These are phyloP conservation scores for Pythium dissimile DNA, from an alignment of 352 stramenopile species.

Conservation along the genomic window DNA sequence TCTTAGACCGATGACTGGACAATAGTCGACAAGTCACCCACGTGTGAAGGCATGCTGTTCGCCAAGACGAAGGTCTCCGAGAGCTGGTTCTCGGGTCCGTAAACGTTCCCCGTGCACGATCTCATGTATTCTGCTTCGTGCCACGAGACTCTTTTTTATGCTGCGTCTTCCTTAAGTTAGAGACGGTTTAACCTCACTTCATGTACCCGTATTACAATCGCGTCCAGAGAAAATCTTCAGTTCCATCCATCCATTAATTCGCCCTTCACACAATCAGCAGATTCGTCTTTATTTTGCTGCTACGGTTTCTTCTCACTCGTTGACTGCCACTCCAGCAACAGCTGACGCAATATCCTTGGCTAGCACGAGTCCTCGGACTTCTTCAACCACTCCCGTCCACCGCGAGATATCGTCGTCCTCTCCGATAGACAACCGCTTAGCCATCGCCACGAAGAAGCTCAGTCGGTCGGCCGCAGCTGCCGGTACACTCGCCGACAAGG, in stretches of 20 bases:
- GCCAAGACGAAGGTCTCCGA: conserved; percentile 10
- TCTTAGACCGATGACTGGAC: conserved; percentile 65
- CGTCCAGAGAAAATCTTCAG: not conserved
- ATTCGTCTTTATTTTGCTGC: too few species aligned
- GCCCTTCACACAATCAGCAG: too few species aligned
- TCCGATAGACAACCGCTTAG: conserved; percentile 5
- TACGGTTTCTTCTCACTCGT: not conserved
- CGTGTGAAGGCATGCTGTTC: conserved; percentile 35
- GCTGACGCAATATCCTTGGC: conserved; percentile 21
- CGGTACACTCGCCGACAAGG: conserved; percentile 24
- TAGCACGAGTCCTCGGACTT: conserved; percentile 15
- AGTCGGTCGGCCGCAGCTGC: not conserved
- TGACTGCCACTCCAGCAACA: not conserved
- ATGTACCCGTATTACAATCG: conserved; percentile 10
- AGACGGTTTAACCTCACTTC: conserved; percentile 1
- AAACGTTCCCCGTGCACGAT: not conserved
- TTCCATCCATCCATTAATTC: not conserved
- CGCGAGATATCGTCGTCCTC: conserved; percentile 6
- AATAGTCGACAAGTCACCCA: conserved; percentile 75
- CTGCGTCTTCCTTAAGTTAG: conserved; percentile 11
- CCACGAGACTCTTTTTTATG: conserved; percentile 14
- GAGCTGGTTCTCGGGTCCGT: conserved; percentile 18
- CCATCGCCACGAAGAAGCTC: conserved; percentile 1
- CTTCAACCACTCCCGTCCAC: conserved; percentile 10
- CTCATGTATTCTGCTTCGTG: conserved; percentile 7